A percentile compares a stretch with the other conserved stretches of the same genome.
Evolutionary conservation across 2,329 filamentous ascomycete genomes (phyloP).

Genomic region (Beauveria brongniartii): DNA sequence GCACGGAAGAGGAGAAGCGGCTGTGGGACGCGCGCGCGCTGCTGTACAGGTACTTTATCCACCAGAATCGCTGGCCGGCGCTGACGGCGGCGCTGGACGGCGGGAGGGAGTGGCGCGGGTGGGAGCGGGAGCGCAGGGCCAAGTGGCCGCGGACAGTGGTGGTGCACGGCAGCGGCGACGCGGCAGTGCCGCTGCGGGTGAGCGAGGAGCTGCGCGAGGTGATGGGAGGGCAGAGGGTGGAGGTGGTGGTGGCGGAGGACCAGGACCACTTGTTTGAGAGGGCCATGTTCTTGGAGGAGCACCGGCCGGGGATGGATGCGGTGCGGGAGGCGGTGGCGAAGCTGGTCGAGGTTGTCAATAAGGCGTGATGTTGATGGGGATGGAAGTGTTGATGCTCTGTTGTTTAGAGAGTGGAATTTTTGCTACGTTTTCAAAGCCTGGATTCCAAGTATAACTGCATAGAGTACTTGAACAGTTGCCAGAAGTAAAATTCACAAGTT

Average conservation of each 20-base stretch:
- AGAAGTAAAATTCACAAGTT: no score
- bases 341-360: constrained; percentile 17
- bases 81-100: constrained; percentile 23
- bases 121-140: constrained; percentile 10
- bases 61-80: constrained; percentile 22
- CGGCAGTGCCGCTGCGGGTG: constrained; percentile 21
- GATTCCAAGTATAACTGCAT: no score
- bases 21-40: constrained; percentile 13
- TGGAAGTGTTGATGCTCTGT: no score
- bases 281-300: constrained; percentile 23
- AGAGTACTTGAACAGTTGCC: no score
- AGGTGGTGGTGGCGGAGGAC: constrained; percentile 19
- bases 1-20: neutral
- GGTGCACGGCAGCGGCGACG: constrained; percentile 24
- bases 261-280: constrained; percentile 23
- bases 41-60: constrained; percentile 27
- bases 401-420: no score
- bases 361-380: neutral
- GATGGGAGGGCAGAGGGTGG: constrained; percentile 20
- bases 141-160: constrained; percentile 27
- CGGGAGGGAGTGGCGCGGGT: constrained; percentile 23
- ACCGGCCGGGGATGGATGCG: constrained; percentile 19
- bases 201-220: constrained; percentile 20
- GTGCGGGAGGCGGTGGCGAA: constrained; percentile 19
- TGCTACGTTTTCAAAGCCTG: no score